Evolutionary conservation across 2,329 filamentous ascomycete genomes (phyloP), one percentile per base, ranked within the genome.

Genomic region (Venturiaceae sp.): DNA sequence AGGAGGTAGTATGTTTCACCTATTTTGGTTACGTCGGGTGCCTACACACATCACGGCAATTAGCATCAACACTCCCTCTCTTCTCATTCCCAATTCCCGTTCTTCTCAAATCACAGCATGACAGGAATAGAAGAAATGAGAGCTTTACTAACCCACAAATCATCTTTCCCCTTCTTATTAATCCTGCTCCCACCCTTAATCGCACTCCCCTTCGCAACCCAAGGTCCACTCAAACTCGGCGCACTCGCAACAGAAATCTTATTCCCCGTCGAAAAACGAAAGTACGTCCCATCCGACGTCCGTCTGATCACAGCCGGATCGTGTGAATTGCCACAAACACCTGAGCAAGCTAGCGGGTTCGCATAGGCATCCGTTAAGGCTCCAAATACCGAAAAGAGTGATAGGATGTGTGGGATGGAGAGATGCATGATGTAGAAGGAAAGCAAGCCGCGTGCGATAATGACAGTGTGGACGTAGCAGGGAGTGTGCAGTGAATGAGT

Each of bases 1-100:
- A 85, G 87, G n/a, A 83, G 69, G 64, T 86, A 80, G 72, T 86
- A 88, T 0, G 75, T 74, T 57, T 71, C 73, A 61, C 79, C 80
- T n/a, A 87, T 74, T 16, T 80, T 71, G 19, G 73, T 69, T 14
- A 85, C 80, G 63, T 88, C 84, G 0, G 86, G 86, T 1, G 85
- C 85, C 83, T 84, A 55, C 23, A 8, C 7, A 7, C 30, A 3
- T 30, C 9, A 6, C 26, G 23, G 28, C 26, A 50, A 26, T 30
- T n/a, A n/a, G n/a, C n/a, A n/a, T n/a, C n/a, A n/a, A n/a, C n/a
- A n/a, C n/a, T 19, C 13, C 14, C 44, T 36, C 8, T 54, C 13
- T 54, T 33, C 11, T 33, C 23, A 32, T 13, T 32, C 8, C 26
- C 26, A 32, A n/a, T 21, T 9, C 11, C 9, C 21, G 16, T 19